phyloP scores from a whole-genome alignment of 495 filamentous ascomycete genomes.

The Aspergillus asperescens region DNA sequence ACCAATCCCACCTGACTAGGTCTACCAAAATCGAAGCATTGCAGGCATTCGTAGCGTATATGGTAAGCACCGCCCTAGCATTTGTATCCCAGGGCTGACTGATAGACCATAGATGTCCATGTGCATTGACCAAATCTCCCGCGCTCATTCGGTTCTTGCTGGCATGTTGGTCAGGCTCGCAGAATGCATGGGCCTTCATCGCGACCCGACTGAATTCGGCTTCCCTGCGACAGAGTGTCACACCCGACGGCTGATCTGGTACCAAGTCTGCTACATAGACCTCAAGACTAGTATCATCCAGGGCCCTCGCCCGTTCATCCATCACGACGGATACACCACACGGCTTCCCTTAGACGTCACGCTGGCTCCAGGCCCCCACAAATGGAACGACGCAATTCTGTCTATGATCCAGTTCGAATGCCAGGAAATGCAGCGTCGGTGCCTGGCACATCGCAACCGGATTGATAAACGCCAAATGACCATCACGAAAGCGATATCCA shows the following conservation, averaged over 20 bases:
- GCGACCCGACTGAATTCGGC: conserved; percentile 1
- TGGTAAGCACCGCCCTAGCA: conserved; percentile 2
- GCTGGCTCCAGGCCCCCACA: not conserved
- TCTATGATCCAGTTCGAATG: conserved; percentile 63
- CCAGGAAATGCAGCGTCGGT: conserved; percentile 63
- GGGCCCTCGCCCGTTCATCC: conserved; percentile 5
- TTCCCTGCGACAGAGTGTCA: not conserved
- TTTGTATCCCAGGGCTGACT: not conserved
- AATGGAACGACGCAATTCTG: conserved; percentile 64
- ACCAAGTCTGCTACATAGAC: conserved; percentile 8
- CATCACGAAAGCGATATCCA: conserved; percentile 5
- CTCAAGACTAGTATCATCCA: not conserved
- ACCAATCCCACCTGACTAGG: not conserved
- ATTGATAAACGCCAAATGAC: conserved; percentile 54
- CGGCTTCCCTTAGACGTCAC: not conserved
- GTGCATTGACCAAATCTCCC: not conserved
- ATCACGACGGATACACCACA: conserved; percentile 1
- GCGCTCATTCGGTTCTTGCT: conserved; percentile 1
- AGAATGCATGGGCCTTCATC: conserved; percentile 11
- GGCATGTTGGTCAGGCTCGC: conserved; percentile 2
- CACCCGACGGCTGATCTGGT: conserved; percentile 5
- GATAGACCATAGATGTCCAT: not conserved
- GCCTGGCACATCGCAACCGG: conserved; percentile 58
- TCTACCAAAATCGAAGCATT: not conserved
- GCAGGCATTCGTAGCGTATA: conserved; percentile 9